Percentiles rank a stretch among this genome's conserved stretches.
phyloP scores from a whole-genome alignment of 768 basidiomycete genomes.

The Leccinum subgranulosum region DNA sequence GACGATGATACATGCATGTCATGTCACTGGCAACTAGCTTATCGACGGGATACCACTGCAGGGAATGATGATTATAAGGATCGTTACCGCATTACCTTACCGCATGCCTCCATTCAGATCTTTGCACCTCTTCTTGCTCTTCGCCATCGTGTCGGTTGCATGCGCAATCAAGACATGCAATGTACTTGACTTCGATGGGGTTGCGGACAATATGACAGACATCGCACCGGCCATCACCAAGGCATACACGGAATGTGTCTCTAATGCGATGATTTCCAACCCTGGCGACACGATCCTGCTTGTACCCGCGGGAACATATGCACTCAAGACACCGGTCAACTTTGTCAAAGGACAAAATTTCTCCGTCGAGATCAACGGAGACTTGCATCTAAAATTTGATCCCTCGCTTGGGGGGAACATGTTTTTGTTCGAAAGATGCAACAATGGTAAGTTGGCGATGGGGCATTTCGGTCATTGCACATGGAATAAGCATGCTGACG shows the following conservation, averaged over 20 bases:
- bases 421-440: conserved; percentile 3
- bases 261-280: neutral
- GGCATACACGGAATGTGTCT: conserved; percentile 1
- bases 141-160: neutral
- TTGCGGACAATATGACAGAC: conserved; percentile 6
- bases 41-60: neutral
- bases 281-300: conserved; percentile 2
- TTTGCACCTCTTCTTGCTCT: conserved; percentile 3
- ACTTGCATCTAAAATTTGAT: conserved; percentile 1
- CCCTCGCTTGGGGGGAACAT: neutral
- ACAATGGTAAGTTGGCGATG: neutral
- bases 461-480: neutral
- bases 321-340: neutral
- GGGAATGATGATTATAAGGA: neutral
- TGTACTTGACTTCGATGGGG: conserved; percentile 5
- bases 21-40: neutral
- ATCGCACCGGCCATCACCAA: conserved; percentile 1
- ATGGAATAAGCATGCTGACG: neutral
- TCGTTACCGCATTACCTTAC: neutral
- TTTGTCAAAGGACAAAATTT: neutral
- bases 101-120: neutral
- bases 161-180: conserved; percentile 8
- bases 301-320: conserved; percentile 7
- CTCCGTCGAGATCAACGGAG: conserved; percentile 5
- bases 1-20: no score